Conservation (phyloP, 352 stramenopile species). For the Phytophthora tentaculata region DNA sequence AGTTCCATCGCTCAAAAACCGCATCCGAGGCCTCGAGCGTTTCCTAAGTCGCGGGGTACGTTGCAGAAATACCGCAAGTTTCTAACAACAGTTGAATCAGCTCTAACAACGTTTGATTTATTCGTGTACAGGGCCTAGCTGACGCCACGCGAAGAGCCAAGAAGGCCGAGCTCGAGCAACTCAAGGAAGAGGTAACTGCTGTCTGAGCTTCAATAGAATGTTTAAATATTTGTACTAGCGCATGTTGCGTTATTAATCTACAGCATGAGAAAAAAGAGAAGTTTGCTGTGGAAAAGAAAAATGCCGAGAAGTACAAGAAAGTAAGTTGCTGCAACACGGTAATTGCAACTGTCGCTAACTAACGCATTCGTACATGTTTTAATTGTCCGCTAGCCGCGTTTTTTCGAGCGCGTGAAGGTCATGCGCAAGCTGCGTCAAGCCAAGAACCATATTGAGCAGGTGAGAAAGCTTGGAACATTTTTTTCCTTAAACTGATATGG, state of each 20-base stretch:
- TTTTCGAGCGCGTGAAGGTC: conserved; percentile 86
- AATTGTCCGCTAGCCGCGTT: conserved; percentile 53
- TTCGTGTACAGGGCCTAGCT: conserved; percentile 37
- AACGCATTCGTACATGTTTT: not conserved
- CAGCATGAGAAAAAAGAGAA: conserved; percentile 57
- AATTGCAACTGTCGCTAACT: not conserved
- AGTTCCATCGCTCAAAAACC: conserved; percentile 83
- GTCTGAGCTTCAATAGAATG: too few species aligned
- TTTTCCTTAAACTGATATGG: not conserved
- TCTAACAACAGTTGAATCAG: not conserved
- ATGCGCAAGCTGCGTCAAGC: conserved; percentile 82
- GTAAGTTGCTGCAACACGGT: conserved; percentile 41
- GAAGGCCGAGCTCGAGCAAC: conserved; percentile 55
- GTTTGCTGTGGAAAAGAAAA: conserved; percentile 69
- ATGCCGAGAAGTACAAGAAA: conserved; percentile 84
- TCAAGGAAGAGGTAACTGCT: conserved; percentile 48
- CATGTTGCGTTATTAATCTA: not conserved
- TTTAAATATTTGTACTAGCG: too few species aligned
- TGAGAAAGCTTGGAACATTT: conserved; percentile 12
- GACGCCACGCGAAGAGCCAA: conserved; percentile 54
- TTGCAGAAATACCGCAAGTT: conserved; percentile 9
- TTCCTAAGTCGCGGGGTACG: conserved; percentile 76
- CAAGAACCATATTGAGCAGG: conserved; percentile 55
- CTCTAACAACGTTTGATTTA: not conserved
- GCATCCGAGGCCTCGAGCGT: conserved; percentile 78